phyloP scores from a whole-genome alignment of 1,284 basidiomycete genomes.

The Tilletia walkeri region DNA sequence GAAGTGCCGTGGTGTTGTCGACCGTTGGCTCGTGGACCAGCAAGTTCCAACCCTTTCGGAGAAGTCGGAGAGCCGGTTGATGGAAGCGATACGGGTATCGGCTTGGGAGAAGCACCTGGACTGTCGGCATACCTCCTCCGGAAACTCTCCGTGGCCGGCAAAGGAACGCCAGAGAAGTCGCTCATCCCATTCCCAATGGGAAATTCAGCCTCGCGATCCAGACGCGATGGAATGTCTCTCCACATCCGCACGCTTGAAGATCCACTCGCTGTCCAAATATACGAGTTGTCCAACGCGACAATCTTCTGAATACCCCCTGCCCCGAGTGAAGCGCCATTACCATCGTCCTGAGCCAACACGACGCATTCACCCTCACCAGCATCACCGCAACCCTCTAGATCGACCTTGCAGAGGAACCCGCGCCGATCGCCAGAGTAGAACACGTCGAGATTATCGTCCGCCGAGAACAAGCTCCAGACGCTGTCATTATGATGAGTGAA shows the following conservation, averaged over 20 bases:
- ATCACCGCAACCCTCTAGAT: conserved; percentile 77
- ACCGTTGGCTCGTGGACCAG: background rate
- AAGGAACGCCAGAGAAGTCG: background rate
- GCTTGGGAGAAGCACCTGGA: background rate
- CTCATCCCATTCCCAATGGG: conserved; percentile 23
- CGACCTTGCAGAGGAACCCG: conserved; percentile 83
- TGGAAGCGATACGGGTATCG: background rate
- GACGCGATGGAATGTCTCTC: conserved; percentile 62
- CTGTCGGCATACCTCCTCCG: background rate
- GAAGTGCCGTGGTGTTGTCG: background rate
- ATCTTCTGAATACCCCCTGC: conserved; percentile 76
- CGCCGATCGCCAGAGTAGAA: conserved; percentile 96
- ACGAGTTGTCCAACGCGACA: conserved; percentile 76
- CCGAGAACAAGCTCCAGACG: conserved; percentile 87
- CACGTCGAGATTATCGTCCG: conserved; percentile 68
- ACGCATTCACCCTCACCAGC: conserved; percentile 85
- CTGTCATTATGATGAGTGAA: conserved; percentile 93
- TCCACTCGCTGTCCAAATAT: conserved; percentile 87
- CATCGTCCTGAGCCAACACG: conserved; percentile 63
- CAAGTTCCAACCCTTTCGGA: background rate
- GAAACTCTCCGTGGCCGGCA: background rate
- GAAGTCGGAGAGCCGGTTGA: background rate
- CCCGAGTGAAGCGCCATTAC: conserved; percentile 19
- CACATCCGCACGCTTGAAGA: conserved; percentile 78
- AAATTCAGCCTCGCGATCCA: conserved; percentile 36